These are phyloP conservation scores for Termitomyces sp. DNA, from an alignment of 768 basidiomycete species.

Conservation along the genomic window DNA sequence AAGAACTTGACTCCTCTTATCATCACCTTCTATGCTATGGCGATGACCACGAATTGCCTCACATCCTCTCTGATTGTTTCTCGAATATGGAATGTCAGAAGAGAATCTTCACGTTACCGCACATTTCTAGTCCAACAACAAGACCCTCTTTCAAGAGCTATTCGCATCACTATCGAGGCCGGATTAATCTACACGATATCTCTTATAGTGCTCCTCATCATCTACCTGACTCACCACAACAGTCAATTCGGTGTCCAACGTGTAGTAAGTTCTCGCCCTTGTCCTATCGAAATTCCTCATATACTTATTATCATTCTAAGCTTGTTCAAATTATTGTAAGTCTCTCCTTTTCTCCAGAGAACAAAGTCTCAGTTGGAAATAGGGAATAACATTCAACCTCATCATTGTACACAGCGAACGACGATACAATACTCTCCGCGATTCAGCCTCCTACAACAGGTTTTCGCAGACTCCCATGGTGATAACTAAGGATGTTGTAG, in stretches of 20 bases:
- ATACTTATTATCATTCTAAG: background rate
- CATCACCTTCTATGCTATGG: constrained; percentile 8
- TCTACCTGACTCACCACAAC: constrained; percentile 4
- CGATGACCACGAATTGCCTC: constrained; percentile 9
- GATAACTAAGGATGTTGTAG: constrained; percentile 12
- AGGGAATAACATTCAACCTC: constrained; percentile 13
- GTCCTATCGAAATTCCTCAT: background rate
- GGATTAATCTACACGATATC: constrained; percentile 13
- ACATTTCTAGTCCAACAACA: background rate
- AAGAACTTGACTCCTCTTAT: constrained; percentile 4
- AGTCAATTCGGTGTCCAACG: constrained; percentile 12
- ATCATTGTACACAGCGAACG: constrained; percentile 6
- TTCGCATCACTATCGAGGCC: constrained; percentile 13
- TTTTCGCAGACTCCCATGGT: constrained; percentile 1
- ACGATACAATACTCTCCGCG: background rate
- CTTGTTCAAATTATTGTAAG: constrained; percentile 12
- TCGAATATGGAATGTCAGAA: constrained; percentile 13
- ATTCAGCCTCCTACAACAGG: constrained; percentile 1
- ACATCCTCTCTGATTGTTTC: constrained; percentile 13
- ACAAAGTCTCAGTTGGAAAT: background rate
- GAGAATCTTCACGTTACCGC: constrained; percentile 8
- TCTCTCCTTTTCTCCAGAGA: background rate
- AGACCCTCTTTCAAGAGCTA: constrained; percentile 13
- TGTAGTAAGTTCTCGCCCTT: constrained; percentile 5
- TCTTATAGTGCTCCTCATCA: constrained; percentile 10